Evolutionary conservation across 768 basidiomycete genomes (phyloP).

Genomic region (Lactifluus piperatus): DNA sequence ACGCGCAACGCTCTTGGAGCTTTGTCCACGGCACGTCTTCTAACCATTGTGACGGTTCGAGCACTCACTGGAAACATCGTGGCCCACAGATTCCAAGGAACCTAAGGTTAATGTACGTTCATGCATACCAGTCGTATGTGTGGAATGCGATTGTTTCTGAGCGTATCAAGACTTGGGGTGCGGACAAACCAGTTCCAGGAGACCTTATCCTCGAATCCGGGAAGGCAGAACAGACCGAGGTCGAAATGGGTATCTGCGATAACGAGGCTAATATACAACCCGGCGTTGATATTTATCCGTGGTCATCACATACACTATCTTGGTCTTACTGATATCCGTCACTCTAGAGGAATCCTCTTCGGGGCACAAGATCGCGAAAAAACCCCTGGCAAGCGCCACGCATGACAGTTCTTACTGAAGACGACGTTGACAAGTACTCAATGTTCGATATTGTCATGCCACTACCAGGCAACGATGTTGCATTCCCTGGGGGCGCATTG

Average conservation of each 20-base stretch:
- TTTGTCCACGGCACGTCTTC: constrained; percentile 59
- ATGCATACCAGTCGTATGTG: constrained; percentile 97
- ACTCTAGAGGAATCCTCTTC: constrained; percentile 10
- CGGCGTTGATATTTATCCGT: constrained; percentile 6
- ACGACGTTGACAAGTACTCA: constrained; percentile 69
- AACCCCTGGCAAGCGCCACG: constrained; percentile 59
- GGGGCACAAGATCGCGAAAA: constrained; percentile 26
- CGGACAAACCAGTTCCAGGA: constrained; percentile 67
- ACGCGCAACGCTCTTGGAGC: constrained; percentile 83
- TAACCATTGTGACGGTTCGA: background rate
- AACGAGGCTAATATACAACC: constrained; percentile 29
- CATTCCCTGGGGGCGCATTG: constrained; percentile 82
- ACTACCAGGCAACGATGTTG: constrained; percentile 90
- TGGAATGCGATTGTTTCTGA: constrained; percentile 98
- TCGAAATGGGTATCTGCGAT: constrained; percentile 23
- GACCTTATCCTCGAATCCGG: constrained; percentile 77
- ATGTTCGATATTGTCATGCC: constrained; percentile 97
- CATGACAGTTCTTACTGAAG: constrained; percentile 70
- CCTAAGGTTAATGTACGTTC: constrained; percentile 93
- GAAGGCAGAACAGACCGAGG: constrained; percentile 20
- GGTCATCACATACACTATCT: background rate
- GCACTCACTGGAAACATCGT: background rate
- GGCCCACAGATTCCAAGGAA: constrained; percentile 80
- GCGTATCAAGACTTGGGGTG: constrained; percentile 72
- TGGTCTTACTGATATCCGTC: background rate